Evolutionary conservation across 768 basidiomycete genomes (phyloP), one percentile per base, ranked within the genome.

Genomic region (Xerocomellus intermedius): DNA sequence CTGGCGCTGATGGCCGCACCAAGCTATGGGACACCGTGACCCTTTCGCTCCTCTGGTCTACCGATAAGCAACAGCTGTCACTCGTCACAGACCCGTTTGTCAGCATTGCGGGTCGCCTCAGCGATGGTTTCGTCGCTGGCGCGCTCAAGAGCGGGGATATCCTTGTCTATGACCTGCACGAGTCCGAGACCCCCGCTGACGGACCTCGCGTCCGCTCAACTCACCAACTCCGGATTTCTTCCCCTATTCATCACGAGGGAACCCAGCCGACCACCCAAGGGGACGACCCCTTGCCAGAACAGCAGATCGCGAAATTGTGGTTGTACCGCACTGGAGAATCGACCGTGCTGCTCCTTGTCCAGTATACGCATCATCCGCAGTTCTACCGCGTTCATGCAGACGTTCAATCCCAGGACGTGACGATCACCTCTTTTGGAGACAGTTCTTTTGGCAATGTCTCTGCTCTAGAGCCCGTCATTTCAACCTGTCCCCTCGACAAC

Each of bases 11-110:
- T 59, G 89, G 89, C 0, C 70, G 73, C 22, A 77, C 89, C 59
- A 93, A 91, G 66, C 57, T 94, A 3, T 93, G 91, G 91, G 80
- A 86, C 54, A 71, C 78, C 16, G 81, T 77, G 59, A 72, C 71
- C 4, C 67, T 82, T 14, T 61, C 57, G n/a, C 85, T 84, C 55
- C 48, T 86, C 21, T 92, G 89, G 89, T 79, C 82, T 1, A 88
- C 84, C 19, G 70, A 76, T 17, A 65, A 61, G 22, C 73, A 74
- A 17, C 52, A 57, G 2, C 58, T 64, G 32, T 66, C 68, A 12
- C 66, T 76, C 14, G 60, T 79, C 2, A 70, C 75, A 2, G 84
- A 87, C 58, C 69, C 82, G 2, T 82, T 78, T 59, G 58, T 81
- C 39, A 80, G 77, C 57, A 75, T 89, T 3, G 75, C 75, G 3